Evolutionary conservation across 495 filamentous ascomycete genomes (phyloP).

Genomic region (Alectoria sarmentosa): DNA sequence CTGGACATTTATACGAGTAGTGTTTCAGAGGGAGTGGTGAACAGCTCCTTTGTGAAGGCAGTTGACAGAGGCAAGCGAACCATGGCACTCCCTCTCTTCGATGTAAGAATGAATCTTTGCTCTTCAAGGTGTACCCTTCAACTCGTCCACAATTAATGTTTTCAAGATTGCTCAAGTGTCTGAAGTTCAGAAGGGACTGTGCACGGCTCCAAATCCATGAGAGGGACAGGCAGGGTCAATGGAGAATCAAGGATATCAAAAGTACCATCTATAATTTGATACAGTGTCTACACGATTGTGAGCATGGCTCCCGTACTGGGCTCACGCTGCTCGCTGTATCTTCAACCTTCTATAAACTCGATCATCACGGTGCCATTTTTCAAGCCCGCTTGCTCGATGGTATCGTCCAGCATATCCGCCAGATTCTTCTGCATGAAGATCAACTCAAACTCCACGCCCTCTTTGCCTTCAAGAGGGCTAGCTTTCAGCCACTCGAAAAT

Average conservation of each 20-base stretch:
- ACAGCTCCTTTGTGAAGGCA: not conserved
- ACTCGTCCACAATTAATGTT: not conserved
- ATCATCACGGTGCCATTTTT: slow-evolving; percentile 92
- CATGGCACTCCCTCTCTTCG: not conserved
- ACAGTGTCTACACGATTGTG: not conserved
- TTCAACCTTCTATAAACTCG: slow-evolving; percentile 62
- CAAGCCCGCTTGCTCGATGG: slow-evolving; percentile 75
- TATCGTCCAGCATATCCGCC: slow-evolving; percentile 62
- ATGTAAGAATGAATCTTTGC: not conserved
- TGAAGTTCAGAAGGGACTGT: not conserved
- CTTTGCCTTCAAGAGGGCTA: slow-evolving; percentile 64
- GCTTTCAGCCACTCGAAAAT: slow-evolving; percentile 98
- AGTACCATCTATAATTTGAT: not conserved
- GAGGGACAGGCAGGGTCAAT: not conserved
- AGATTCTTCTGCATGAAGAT: slow-evolving; percentile 74
- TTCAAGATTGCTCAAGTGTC: no score
- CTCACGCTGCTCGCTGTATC: slow-evolving; percentile 3
- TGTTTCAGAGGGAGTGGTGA: not conserved
- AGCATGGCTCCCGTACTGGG: not conserved
- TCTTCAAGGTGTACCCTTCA: not conserved
- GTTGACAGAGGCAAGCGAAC: not conserved
- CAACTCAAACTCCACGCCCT: slow-evolving; percentile 75
- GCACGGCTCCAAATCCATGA: not conserved
- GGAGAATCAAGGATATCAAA: not conserved
- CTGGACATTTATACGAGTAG: not conserved